Evolutionary conservation across 208 protist genomes (phyloP).

Genomic region (Leptomonas seymouri): DNA sequence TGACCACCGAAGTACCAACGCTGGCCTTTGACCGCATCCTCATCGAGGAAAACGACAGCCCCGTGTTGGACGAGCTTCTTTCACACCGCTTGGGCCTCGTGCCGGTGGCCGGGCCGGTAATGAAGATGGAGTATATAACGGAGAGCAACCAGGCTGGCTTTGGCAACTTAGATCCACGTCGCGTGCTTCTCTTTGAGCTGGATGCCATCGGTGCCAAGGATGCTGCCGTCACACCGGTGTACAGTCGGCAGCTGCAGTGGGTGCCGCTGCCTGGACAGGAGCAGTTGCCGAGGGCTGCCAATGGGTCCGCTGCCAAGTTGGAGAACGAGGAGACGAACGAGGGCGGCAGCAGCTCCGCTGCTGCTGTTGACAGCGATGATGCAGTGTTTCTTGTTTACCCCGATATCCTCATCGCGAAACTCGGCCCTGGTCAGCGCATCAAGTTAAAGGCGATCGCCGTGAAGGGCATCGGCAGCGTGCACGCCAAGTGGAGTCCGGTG

Average conservation of each 20-base stretch:
- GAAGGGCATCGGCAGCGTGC: conserved; percentile 96
- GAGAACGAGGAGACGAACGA: conserved; percentile 8
- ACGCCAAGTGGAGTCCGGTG: conserved; percentile 99
- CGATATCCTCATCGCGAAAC: conserved; percentile 97
- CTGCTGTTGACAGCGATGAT: conserved; percentile 47
- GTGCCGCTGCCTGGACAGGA: conserved; percentile 89
- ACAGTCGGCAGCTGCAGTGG: conserved; percentile 93
- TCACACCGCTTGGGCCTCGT: conserved; percentile 97
- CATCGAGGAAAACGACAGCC: conserved; percentile 98
- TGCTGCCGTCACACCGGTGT: conserved; percentile 79
- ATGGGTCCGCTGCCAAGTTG: not conserved
- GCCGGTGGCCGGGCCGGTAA: conserved; percentile 97
- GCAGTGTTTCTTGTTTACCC: conserved; percentile 94
- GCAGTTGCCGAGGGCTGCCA: conserved; percentile 16
- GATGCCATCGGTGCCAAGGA: conserved; percentile 67
- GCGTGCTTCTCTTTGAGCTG: conserved; percentile 87
- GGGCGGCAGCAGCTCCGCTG: not conserved
- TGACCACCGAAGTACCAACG: conserved; percentile 98
- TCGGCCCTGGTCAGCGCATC: conserved; percentile 96
- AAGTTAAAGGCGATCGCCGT: conserved; percentile 93
- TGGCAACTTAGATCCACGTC: conserved; percentile 66
- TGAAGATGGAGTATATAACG: conserved; percentile 86
- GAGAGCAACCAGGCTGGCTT: conserved; percentile 54
- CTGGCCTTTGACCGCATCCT: conserved; percentile 98
- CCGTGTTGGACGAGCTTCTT: conserved; percentile 98